A percentile compares a stretch with the other conserved stretches of the same genome.
Evolutionary conservation across 495 filamentous ascomycete species (phyloP).

Genomic region (Penicillium manginii): DNA sequence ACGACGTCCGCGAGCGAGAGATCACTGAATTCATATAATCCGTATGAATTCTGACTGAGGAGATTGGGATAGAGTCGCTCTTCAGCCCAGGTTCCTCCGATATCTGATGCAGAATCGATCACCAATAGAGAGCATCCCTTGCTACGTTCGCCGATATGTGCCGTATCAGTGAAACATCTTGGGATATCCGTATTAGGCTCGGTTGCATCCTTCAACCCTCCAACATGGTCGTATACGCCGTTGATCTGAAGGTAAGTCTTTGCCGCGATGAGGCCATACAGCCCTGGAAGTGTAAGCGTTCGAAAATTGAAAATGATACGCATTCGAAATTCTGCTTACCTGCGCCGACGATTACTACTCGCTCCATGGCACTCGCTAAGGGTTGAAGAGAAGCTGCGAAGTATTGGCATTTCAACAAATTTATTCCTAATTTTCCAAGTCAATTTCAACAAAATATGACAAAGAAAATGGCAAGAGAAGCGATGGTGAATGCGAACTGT

Average conservation of each 20-base stretch:
- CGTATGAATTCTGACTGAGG: constrained; percentile 37
- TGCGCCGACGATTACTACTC: constrained; percentile 29
- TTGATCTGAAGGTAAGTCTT: constrained; percentile 59
- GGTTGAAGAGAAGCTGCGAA: too few relatives aligned
- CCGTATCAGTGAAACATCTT: constrained; percentile 9
- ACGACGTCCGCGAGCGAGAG: constrained; percentile 57
- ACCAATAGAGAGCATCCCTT: constrained; percentile 39
- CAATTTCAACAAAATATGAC: too few relatives aligned
- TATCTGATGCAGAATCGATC: constrained; percentile 49
- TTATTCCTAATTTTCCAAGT: too few relatives aligned
- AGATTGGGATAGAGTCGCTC: constrained; percentile 59
- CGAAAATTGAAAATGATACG: too few relatives aligned
- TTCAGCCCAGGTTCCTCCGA: constrained; percentile 67
- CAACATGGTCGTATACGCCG: constrained; percentile 20
- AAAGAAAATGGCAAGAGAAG: constrained; percentile 2
- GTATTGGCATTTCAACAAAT: too few relatives aligned
- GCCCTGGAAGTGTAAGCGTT: constrained; percentile 16
- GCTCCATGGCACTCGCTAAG: constrained; percentile 14
- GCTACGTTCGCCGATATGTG: constrained; percentile 8
- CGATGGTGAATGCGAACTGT: background rate
- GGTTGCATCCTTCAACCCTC: background rate
- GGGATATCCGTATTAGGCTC: constrained; percentile 1
- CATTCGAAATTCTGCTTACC: constrained; percentile 10
- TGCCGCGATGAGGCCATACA: constrained; percentile 58
- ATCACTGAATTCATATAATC: constrained; percentile 53